Percentiles rank a stretch among this genome's conserved stretches.
Conservation (phyloP, 1,284 basidiomycete species). For the Cryptococcus amylolentus region DNA sequence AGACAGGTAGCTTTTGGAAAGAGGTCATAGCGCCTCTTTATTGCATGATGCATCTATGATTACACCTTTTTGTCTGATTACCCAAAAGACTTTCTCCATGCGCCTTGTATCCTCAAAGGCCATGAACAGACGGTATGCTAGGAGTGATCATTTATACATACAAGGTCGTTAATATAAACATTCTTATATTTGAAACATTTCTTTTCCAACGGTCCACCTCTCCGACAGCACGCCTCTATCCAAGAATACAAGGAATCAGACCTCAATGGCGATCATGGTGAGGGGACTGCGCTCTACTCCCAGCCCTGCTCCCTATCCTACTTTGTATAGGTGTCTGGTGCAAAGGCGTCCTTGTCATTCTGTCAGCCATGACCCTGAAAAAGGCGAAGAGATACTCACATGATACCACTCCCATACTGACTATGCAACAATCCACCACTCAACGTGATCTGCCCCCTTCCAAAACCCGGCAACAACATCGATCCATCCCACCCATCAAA, state of each 20-base stretch:
- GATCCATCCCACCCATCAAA: slow-evolving; percentile 49
- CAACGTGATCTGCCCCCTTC: slow-evolving; percentile 46
- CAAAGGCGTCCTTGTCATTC: slow-evolving; percentile 31
- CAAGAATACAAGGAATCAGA: no score
- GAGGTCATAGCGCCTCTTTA: no score
- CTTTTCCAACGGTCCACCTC: no score
- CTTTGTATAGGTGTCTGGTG: slow-evolving; percentile 32
- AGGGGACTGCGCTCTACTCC: slow-evolving; percentile 26
- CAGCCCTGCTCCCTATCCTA: slow-evolving; percentile 24
- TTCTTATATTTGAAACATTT: no score
- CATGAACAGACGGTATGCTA: no score
- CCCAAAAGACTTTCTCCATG: no score
- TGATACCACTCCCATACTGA: slow-evolving; percentile 49
- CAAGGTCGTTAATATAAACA: no score
- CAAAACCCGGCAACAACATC: slow-evolving; percentile 49
- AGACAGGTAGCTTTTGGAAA: slow-evolving; percentile 43
- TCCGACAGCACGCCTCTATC: no score
- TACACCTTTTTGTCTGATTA: no score
- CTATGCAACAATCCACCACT: slow-evolving; percentile 47
- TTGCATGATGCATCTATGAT: no score
- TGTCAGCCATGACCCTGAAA: background rate
- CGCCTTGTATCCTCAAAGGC: no score
- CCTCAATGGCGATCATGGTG: background rate
- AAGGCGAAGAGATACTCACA: slow-evolving; percentile 34
- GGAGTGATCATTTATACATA: no score